Conservation (phyloP, 2,329 filamentous ascomycete genomes). For the Cladophialophora carrionii region DNA sequence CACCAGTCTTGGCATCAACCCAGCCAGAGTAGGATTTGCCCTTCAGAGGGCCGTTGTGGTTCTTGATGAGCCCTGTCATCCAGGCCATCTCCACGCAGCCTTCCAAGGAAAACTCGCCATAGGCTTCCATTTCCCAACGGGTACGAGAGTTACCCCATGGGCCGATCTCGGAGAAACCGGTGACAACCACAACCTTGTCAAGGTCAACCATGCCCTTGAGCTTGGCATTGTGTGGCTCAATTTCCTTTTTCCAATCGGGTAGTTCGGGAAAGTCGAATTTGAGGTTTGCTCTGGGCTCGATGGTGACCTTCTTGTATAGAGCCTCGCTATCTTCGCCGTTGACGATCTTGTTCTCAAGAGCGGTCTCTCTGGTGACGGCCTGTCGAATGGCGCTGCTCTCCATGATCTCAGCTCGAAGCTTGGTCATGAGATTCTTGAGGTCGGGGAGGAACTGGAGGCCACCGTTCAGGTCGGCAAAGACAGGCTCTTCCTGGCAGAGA, state of each 20-base stretch:
- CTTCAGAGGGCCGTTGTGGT: slow-evolving; percentile 95
- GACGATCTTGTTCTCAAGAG: slow-evolving; percentile 95
- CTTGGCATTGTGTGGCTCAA: slow-evolving; percentile 82
- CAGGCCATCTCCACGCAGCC: slow-evolving; percentile 99
- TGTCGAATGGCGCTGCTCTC: slow-evolving; percentile 92
- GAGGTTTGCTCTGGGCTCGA: slow-evolving; percentile 94
- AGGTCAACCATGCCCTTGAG: slow-evolving; percentile 98
- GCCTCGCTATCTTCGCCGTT: slow-evolving; percentile 91
- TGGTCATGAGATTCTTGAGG: slow-evolving; percentile 90
- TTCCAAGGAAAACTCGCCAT: slow-evolving; percentile 94
- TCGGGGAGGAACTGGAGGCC: slow-evolving; percentile 97
- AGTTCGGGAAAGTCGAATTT: slow-evolving; percentile 93
- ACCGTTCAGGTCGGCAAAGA: slow-evolving; percentile 96
- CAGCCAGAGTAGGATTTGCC: slow-evolving; percentile 93
- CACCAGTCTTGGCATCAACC: slow-evolving; percentile 91
- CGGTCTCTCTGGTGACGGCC: slow-evolving; percentile 92
- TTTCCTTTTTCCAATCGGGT: slow-evolving; percentile 87
- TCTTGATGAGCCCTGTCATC: slow-evolving; percentile 99
- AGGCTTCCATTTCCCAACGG: slow-evolving; percentile 98
- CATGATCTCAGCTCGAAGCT: slow-evolving; percentile 89
- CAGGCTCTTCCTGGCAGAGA: slow-evolving; percentile 90
- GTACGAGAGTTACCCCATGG: slow-evolving; percentile 99
- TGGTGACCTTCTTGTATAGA: slow-evolving; percentile 90
- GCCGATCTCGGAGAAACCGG: slow-evolving; percentile 95
- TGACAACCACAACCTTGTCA: slow-evolving; percentile 96